A percentile compares a stretch with the other conserved stretches of the same genome.
Conservation (phyloP, 2,329 filamentous ascomycete genomes). For the Fusarium armeniacum region DNA sequence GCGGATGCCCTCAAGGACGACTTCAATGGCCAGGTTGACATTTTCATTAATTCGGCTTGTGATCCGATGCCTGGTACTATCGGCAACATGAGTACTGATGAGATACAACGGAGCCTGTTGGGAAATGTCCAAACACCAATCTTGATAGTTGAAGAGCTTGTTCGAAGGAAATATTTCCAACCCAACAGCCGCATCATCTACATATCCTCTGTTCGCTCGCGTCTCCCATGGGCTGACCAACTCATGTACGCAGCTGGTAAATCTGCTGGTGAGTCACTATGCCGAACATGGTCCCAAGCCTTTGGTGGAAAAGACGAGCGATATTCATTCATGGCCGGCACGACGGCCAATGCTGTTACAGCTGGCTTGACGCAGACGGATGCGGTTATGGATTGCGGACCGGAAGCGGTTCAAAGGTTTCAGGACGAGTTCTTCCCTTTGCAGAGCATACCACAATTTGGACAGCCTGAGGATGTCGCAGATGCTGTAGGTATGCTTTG, state of each 20-base stretch:
- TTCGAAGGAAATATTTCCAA: constrained; percentile 51
- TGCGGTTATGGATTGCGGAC: constrained; percentile 52
- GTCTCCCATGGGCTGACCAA: constrained; percentile 53
- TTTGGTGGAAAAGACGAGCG: constrained; percentile 55
- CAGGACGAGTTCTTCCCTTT: constrained; percentile 53
- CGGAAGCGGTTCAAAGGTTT: constrained; percentile 51
- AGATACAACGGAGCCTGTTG: constrained; percentile 52
- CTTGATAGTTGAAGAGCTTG: constrained; percentile 55
- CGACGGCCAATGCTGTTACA: constrained; percentile 54
- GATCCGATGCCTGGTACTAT: constrained; percentile 51
- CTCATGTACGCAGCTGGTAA: constrained; percentile 55
- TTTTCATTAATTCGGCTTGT: constrained; percentile 54
- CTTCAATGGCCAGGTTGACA: constrained; percentile 51
- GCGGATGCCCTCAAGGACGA: constrained; percentile 43
- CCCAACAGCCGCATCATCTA: constrained; percentile 55
- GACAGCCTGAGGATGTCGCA: constrained; percentile 55
- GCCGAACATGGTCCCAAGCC: constrained; percentile 55
- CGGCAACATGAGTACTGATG: constrained; percentile 48
- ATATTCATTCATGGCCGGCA: constrained; percentile 55
- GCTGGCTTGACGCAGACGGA: constrained; percentile 54
- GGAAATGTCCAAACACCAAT: constrained; percentile 56
- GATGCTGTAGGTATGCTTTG: constrained; percentile 55
- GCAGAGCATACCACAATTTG: constrained; percentile 53
- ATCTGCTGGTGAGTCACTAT: constrained; percentile 54
- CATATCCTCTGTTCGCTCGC: constrained; percentile 53